Evolutionary conservation across 1,284 basidiomycete species (phyloP), one percentile per base, ranked within the genome.

Genomic region (Irpex sp.): DNA sequence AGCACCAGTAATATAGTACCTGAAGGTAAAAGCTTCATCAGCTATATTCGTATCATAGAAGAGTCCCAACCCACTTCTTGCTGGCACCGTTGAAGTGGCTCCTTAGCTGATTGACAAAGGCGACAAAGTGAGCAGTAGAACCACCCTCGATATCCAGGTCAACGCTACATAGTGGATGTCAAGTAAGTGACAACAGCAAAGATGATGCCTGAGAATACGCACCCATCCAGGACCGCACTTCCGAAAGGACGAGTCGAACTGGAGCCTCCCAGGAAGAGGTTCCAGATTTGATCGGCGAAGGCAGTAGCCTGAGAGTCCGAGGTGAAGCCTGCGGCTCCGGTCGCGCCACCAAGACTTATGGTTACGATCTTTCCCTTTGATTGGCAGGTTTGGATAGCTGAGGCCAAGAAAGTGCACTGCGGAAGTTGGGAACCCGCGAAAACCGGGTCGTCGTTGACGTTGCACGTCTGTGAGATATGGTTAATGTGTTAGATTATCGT

Each of bases 91-190:
- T 69, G 59, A 81, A 76, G 65, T 82, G 81, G 0, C 76, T 70
- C 3, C 85, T 77, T 21, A 89, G 77, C 58, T 78, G 74, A 34
- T 74, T 84, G 37, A 87, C 79, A 67, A 90, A 89, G 0, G 85
- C 77, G 15, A 77, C 73, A 71, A 81, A 85, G 59, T 84, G 70
- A 4, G 76, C 75, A 44, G 79, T 78, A 4, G 74, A 73, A 5
- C 87, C 87, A 26, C 85, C 84, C 74, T 89, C 88, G 63, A 89
- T 85, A 69, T 89, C 87, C 54, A 89, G 73, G 68, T 89, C 87
- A 60, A 89, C 74, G 44, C 86, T 87, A 59, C 54, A 51, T 55
- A 47, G 57, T 26, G 31, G 44, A n/a, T 11, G 4, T 3, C 15
- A 3, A 5, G 9, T 49, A n/a, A 65, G 52, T 64, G 6, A 19